Evolutionary conservation across 1,139 yeast genomes (phyloP).

Genomic region (Meyerozyma sp.): DNA sequence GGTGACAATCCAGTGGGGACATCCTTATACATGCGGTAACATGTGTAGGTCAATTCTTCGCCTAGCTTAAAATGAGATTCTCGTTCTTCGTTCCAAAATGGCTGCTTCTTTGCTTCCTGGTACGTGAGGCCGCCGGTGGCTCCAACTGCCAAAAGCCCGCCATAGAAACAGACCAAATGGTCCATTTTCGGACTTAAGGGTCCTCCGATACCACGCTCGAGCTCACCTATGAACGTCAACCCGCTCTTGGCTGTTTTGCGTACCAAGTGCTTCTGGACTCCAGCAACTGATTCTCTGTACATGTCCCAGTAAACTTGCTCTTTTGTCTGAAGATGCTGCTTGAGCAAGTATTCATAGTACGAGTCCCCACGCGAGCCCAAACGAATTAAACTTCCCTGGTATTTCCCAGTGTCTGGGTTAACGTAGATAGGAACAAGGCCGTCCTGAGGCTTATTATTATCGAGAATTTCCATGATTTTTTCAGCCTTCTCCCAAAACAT

Average conservation of each 20-base stretch:
- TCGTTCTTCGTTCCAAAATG: conserved; percentile 31
- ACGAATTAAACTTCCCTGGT: conserved; percentile 60
- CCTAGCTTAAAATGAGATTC: conserved; percentile 61
- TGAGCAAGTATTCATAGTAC: conserved; percentile 82
- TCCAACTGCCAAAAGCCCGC: conserved; percentile 85
- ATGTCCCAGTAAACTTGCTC: conserved; percentile 63
- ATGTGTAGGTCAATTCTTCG: conserved; percentile 70
- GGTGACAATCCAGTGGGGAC: conserved; percentile 79
- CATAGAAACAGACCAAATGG: conserved; percentile 88
- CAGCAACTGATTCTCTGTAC: conserved; percentile 74
- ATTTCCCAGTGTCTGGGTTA: conserved; percentile 68
- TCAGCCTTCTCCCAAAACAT: conserved; percentile 79
- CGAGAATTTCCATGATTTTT: conserved; percentile 62
- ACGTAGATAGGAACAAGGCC: conserved; percentile 84
- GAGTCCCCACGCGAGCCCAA: conserved; percentile 92
- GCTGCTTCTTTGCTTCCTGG: conserved; percentile 30
- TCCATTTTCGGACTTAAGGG: conserved; percentile 79
- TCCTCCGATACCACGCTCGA: conserved; percentile 60
- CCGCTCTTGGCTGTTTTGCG: conserved; percentile 57
- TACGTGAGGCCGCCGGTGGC: conserved; percentile 72
- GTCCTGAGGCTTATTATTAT: conserved; percentile 49
- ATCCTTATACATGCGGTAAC: conserved; percentile 76
- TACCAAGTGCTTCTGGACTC: conserved; percentile 62
- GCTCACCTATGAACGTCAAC: conserved; percentile 73
- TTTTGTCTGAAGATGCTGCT: conserved; percentile 79